Evolutionary conservation across 805 yeast genomes (phyloP).

Genomic region (Starmerella asiatica): DNA sequence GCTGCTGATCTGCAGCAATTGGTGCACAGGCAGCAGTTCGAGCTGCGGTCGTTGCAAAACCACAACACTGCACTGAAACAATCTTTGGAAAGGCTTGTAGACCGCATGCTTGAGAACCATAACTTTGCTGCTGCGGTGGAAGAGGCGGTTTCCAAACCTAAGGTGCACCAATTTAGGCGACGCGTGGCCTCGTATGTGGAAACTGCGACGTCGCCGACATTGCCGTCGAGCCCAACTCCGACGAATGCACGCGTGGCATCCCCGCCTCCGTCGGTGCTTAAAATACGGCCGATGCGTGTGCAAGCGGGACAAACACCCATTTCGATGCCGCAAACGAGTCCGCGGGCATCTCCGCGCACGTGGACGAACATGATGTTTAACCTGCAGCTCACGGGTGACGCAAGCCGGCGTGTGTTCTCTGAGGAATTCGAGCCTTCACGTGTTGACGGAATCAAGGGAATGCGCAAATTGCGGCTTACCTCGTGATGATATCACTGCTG

Average conservation of each 20-base stretch:
- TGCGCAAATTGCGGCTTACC: not conserved
- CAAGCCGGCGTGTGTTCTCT: conserved; percentile 17
- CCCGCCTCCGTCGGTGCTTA: not conserved
- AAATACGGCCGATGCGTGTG: not conserved
- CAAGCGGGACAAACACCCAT: not conserved
- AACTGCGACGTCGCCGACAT: not conserved
- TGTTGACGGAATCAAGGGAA: not conserved
- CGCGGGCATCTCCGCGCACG: not conserved
- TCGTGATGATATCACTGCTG: not conserved
- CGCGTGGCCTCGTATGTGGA: conserved; percentile 15
- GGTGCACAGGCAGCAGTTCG: conserved; percentile 22
- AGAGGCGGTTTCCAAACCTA: conserved; percentile 15
- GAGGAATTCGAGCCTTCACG: conserved; percentile 15
- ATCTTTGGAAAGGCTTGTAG: conserved; percentile 26
- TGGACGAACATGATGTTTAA: conserved; percentile 17
- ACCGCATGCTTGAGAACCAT: conserved; percentile 25
- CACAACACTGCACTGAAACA: conserved; percentile 25
- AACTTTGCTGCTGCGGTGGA: conserved; percentile 24
- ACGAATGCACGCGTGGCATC: not conserved
- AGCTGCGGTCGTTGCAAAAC: conserved; percentile 22
- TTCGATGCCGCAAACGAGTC: not conserved
- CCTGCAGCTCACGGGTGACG: conserved; percentile 11
- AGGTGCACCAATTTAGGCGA: conserved; percentile 13
- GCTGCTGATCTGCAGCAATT: conserved; percentile 1
- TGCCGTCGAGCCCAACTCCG: not conserved